These are phyloP conservation scores for Clitopilus passeckerianus DNA, from an alignment of 768 basidiomycete species.

Conservation along the genomic window DNA sequence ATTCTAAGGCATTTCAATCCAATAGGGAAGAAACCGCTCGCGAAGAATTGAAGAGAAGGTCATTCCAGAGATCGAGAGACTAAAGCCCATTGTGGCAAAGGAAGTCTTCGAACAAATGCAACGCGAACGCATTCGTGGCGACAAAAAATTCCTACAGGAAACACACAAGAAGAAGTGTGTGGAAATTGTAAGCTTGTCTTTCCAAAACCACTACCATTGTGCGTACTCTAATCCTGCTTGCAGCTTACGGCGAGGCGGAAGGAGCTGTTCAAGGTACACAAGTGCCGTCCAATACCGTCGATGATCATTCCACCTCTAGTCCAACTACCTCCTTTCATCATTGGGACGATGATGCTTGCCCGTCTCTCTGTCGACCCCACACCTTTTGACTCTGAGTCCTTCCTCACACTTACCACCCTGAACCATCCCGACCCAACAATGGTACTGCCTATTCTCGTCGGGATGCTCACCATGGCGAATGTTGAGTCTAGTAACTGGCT, in stretches of 20 bases:
- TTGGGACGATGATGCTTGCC: slow-evolving; percentile 54
- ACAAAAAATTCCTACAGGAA: slow-evolving; percentile 44
- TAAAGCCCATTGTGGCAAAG: slow-evolving; percentile 38
- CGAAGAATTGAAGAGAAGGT: slow-evolving; percentile 58
- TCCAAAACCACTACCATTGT: background rate
- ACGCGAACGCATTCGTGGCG: slow-evolving; percentile 45
- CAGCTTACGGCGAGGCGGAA: slow-evolving; percentile 53
- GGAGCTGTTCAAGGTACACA: slow-evolving; percentile 55
- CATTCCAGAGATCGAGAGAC: slow-evolving; percentile 47
- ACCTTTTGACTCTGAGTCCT: slow-evolving; percentile 73
- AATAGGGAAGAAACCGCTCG: slow-evolving; percentile 56
- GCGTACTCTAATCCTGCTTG: slow-evolving; percentile 1
- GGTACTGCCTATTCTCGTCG: slow-evolving; percentile 64
- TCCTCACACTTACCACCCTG: slow-evolving; percentile 68
- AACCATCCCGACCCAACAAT: slow-evolving; percentile 69
- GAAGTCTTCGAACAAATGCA: slow-evolving; percentile 51
- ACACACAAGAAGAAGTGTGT: slow-evolving; percentile 44
- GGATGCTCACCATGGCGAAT: slow-evolving; percentile 72
- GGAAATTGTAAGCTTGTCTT: slow-evolving; percentile 38
- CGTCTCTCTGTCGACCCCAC: slow-evolving; percentile 53
- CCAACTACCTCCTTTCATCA: slow-evolving; percentile 71
- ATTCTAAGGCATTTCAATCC: slow-evolving; percentile 7
- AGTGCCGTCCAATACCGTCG: slow-evolving; percentile 52
- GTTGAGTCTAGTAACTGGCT: slow-evolving; percentile 78
- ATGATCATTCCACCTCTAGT: slow-evolving; percentile 56